These are phyloP conservation scores for Metroxylon sagu DNA, from an alignment of 176 grass and related monocot species.

Conservation along the genomic window DNA sequence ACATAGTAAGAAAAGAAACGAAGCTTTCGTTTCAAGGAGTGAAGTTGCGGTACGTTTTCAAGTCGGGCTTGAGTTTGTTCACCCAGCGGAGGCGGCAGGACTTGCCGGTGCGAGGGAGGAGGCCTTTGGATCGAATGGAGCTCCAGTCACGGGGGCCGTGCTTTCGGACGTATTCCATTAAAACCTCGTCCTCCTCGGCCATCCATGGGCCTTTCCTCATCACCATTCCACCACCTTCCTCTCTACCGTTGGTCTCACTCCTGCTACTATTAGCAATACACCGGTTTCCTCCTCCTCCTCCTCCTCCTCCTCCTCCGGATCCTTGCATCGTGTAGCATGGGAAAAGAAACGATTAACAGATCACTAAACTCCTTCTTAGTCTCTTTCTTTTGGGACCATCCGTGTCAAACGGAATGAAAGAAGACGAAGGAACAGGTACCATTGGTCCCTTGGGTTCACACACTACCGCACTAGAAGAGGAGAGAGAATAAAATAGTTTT, in stretches of 20 bases:
- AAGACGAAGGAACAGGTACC: no score
- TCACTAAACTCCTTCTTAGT: not conserved
- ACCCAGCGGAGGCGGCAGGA: constrained; percentile 94
- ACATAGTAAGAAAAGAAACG: no score
- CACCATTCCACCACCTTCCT: constrained; percentile 6
- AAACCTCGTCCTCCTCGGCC: constrained; percentile 63
- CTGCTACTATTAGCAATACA: not conserved
- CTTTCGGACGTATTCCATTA: constrained; percentile 50
- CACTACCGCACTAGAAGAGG: no score
- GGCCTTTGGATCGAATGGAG: constrained; percentile 83
- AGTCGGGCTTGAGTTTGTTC: constrained; percentile 72
- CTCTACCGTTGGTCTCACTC: not conserved
- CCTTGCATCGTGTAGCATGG: not conserved
- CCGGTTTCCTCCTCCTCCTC: not conserved
- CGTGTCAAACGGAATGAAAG: not conserved
- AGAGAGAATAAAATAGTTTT: no score
- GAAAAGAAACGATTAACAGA: not conserved
- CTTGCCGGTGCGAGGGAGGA: constrained; percentile 80
- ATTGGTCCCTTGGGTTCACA: no score
- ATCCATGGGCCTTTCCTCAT: constrained; percentile 59
- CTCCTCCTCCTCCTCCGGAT: not conserved
- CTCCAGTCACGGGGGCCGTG: constrained; percentile 74
- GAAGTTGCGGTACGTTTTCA: constrained; percentile 48
- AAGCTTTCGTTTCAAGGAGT: not conserved
- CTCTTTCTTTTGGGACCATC: not conserved